Evolutionary conservation across 1,139 yeast species (phyloP).

Genomic region (Magnusiomyces ingens): DNA sequence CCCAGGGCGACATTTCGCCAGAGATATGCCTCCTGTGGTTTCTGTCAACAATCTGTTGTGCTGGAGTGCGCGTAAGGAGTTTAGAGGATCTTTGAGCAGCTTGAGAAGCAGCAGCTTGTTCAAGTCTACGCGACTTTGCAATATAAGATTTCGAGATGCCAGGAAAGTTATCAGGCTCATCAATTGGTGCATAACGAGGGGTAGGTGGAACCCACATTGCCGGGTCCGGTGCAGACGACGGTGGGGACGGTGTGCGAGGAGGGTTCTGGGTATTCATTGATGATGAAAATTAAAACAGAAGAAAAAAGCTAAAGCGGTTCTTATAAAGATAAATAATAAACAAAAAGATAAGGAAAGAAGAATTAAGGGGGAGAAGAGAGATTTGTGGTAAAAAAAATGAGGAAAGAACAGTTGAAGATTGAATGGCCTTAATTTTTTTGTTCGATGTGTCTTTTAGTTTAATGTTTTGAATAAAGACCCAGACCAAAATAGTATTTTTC

Average conservation of each 20-base stretch:
- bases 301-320: background rate
- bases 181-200: slow-evolving; percentile 33
- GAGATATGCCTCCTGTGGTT: background rate
- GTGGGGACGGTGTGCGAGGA: slow-evolving; percentile 25
- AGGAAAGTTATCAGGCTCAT: slow-evolving; percentile 27
- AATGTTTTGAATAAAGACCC: no score
- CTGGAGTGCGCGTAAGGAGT: no score
- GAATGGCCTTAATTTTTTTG: no score
- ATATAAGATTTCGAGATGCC: background rate
- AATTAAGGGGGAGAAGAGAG: background rate
- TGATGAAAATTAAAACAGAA: background rate
- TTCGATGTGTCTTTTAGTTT: no score
- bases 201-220: slow-evolving; percentile 31
- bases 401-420: background rate
- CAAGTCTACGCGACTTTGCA: background rate
- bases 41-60: no score
- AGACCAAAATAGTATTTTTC: no score
- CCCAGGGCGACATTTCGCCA: background rate
- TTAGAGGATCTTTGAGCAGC: no score
- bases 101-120: no score
- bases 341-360: background rate
- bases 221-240: slow-evolving; percentile 11
- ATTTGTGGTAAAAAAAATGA: background rate
- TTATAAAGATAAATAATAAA: background rate
- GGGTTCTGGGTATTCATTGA: slow-evolving; percentile 24